phyloP scores from a whole-genome alignment of 2,329 filamentous ascomycete genomes.

The Trichoderma polysporum region DNA sequence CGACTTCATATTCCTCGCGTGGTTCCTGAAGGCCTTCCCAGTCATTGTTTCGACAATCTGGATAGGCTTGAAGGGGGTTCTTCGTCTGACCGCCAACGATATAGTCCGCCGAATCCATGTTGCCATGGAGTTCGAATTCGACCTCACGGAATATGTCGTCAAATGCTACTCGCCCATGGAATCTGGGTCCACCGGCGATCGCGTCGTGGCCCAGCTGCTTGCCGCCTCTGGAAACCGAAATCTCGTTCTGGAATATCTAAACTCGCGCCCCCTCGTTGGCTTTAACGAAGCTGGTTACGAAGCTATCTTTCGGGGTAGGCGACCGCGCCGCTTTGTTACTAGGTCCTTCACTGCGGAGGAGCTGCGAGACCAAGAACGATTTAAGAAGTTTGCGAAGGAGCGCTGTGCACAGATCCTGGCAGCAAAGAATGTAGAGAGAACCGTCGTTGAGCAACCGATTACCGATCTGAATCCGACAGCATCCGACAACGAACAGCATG shows the following conservation, averaged over 20 bases:
- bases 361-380: not conserved
- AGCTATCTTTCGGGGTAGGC: not conserved
- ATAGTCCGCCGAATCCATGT: conserved; percentile 15
- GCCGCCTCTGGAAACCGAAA: not conserved
- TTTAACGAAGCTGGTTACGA: not conserved
- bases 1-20: conserved; percentile 11
- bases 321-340: not conserved
- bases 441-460: conserved; percentile 4
- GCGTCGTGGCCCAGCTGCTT: not conserved
- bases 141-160: conserved; percentile 14
- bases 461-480: not conserved
- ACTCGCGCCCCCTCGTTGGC: not conserved
- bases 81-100: conserved; percentile 1
- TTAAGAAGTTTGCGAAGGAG: not conserved
- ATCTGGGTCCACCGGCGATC: conserved; percentile 5
- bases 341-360: not conserved
- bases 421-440: not conserved
- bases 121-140: conserved; percentile 13
- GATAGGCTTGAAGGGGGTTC: not conserved
- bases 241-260: not conserved
- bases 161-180: conserved; percentile 20
- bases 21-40: conserved; percentile 15
- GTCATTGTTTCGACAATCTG: conserved; percentile 15
- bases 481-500: conserved; percentile 3
- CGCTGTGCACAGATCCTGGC: not conserved